phyloP scores from a whole-genome alignment of 2,329 filamentous ascomycete species.

The Cyanodermella asteris region DNA sequence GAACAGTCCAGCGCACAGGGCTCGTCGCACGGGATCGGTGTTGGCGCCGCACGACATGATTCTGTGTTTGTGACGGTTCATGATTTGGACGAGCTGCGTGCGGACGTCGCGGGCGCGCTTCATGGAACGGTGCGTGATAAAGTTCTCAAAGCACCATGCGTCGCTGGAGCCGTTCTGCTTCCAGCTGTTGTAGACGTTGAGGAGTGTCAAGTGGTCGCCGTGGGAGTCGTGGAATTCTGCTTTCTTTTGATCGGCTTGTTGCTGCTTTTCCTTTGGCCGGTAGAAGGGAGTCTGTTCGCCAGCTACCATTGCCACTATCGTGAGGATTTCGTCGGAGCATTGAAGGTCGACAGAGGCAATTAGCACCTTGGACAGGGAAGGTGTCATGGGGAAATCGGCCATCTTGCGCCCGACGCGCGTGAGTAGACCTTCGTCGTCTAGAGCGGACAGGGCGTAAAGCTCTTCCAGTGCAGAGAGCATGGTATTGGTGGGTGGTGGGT shows the following conservation, averaged over 20 bases:
- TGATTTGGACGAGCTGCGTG: slow-evolving; percentile 78
- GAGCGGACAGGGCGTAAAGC: slow-evolving; percentile 70
- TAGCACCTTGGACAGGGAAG: slow-evolving; percentile 70
- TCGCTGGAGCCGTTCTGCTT: slow-evolving; percentile 62
- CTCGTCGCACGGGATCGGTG: slow-evolving; percentile 69
- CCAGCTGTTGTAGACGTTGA: slow-evolving; percentile 98
- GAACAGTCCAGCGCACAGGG: slow-evolving; percentile 87
- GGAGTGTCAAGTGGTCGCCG: slow-evolving; percentile 79
- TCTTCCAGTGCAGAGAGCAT: slow-evolving; percentile 95
- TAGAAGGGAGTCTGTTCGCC: slow-evolving; percentile 78
- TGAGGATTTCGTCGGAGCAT: slow-evolving; percentile 85
- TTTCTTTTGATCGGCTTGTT: slow-evolving; percentile 92
- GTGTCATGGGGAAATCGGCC: slow-evolving; percentile 98
- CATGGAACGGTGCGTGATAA: slow-evolving; percentile 82
- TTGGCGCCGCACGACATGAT: slow-evolving; percentile 71
- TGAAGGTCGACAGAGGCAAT: slow-evolving; percentile 70
- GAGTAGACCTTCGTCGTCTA: slow-evolving; percentile 86
- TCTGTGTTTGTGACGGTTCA: slow-evolving; percentile 70
- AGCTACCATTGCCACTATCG: slow-evolving; percentile 84
- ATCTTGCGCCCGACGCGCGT: slow-evolving; percentile 87
- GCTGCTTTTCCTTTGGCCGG: slow-evolving; percentile 89
- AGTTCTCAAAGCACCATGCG: slow-evolving; percentile 95
- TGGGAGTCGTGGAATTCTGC: slow-evolving; percentile 89
- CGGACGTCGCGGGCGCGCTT: slow-evolving; percentile 76
- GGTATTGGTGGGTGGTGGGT: slow-evolving; percentile 88